Evolutionary conservation across 108 stramenopile species (phyloP), one percentile per base, ranked within the genome.

Genomic region (Conticribra guillardii): DNA sequence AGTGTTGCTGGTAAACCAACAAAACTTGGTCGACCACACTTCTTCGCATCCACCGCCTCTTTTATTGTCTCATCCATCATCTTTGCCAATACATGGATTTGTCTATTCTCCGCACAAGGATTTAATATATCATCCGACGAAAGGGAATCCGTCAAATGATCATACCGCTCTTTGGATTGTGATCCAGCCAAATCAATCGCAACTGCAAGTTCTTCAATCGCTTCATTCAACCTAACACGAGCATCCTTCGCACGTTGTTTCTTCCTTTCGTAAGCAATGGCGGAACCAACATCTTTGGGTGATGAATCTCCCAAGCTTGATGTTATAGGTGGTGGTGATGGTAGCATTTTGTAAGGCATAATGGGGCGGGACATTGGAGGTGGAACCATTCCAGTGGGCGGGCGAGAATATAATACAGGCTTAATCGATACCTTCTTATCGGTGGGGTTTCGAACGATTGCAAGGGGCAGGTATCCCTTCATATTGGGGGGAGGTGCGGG

Each of bases 171-270:
- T 28, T 76, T 80, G 0, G 92, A 91, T 71, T 89, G 87, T 3
- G 87, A 78, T 30, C 88, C 87, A 8, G 89, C 88, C 51, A 93
- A 61, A 54, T 77, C 82, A 45, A 94, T 91, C 30, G 90, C 84
- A 41, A 90, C 67, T 1, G 82, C 73, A 26, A 91, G 76, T 21
- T 80, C 70, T 71, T 95, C 93, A 55, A 95, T 91, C 9, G 89
- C 64, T 66, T 95, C 86, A 54, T 95, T 95, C 37, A 92, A 65
- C 69, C 87, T 86, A 34, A 90, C 64, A 9, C 93, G 82, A 1
- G 90, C 93, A 82, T 90, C 85, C 63, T 95, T 95, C 52, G 93
- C 93, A 24, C 89, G 73, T 69, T 90, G 88, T 63, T 95, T 95
- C 73, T 95, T 95, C 3, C 93, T 67, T 67, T 95, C 91, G 54